Evolutionary conservation across 2,329 filamentous ascomycete genomes (phyloP).

Genomic region (Xylogone sp.): DNA sequence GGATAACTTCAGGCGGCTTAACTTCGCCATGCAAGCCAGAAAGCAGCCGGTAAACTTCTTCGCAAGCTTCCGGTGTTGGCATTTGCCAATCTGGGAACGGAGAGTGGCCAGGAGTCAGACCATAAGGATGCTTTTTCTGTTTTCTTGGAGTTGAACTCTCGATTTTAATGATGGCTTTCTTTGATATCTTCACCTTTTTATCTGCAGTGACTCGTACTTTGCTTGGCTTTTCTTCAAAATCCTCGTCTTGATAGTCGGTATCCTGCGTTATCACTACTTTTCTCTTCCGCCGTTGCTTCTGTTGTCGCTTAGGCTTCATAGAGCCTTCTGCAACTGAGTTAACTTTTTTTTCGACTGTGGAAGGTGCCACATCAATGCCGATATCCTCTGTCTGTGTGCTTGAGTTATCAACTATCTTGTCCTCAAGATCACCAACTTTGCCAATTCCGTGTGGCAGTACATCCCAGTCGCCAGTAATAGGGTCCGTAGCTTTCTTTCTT

Average conservation of each 20-base stretch:
- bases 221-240: neutral
- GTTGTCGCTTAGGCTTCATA: neutral
- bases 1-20: slow-evolving; percentile 61
- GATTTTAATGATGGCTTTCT: neutral
- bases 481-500: slow-evolving; percentile 1
- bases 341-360: neutral
- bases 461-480: slow-evolving; percentile 27
- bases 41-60: slow-evolving; percentile 64
- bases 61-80: slow-evolving; percentile 66
- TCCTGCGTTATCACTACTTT: neutral
- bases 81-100: slow-evolving; percentile 66
- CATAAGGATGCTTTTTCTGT: slow-evolving; percentile 40
- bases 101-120: slow-evolving; percentile 49
- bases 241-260: neutral
- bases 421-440: slow-evolving; percentile 16
- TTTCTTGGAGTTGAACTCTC: slow-evolving; percentile 8
- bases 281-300: neutral
- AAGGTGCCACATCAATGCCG: neutral
- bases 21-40: slow-evolving; percentile 62
- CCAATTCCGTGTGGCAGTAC: slow-evolving; percentile 56
- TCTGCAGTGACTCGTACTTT: neutral
- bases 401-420: neutral
- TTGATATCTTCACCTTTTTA: neutral
- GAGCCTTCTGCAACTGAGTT: neutral
- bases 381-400: neutral